Conservation (phyloP, 495 filamentous ascomycete species). For the Halenospora varia region DNA sequence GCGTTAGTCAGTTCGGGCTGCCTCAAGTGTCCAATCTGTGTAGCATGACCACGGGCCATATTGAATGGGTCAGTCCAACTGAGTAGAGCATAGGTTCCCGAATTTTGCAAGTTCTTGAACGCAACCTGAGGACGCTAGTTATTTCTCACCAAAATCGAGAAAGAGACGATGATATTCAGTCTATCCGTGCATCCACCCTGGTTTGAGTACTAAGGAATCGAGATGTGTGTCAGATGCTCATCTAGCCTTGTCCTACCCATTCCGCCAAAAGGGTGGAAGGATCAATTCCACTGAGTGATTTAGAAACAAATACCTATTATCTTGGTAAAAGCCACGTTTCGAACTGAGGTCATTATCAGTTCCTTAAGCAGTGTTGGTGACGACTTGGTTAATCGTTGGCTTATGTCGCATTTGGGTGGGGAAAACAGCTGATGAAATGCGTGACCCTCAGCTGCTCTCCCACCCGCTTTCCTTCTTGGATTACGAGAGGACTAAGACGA, state of each 20-base stretch:
- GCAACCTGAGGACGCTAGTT: too few species aligned
- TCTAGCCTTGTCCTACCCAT: background rate
- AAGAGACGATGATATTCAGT: too few species aligned
- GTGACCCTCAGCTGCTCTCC: too few species aligned
- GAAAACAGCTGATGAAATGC: background rate
- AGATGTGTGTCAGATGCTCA: background rate
- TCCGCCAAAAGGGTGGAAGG: background rate
- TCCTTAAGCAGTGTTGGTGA: background rate
- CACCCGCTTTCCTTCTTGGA: too few species aligned
- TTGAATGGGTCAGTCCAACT: too few species aligned
- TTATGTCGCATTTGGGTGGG: background rate
- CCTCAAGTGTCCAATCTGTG: too few species aligned
- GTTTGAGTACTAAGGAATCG: too few species aligned
- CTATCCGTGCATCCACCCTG: too few species aligned
- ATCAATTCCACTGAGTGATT: background rate
- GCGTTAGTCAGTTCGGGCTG: conserved; percentile 30
- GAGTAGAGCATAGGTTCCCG: too few species aligned
- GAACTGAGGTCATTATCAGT: background rate
- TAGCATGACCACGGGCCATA: too few species aligned
- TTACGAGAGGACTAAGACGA: background rate
- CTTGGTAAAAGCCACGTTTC: background rate
- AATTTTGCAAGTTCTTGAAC: too few species aligned
- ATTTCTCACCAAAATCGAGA: too few species aligned
- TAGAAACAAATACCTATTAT: background rate
- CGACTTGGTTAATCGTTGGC: background rate